Conservation (phyloP, 2,329 filamentous ascomycete genomes). For the Beauveria scarabaeidicola region DNA sequence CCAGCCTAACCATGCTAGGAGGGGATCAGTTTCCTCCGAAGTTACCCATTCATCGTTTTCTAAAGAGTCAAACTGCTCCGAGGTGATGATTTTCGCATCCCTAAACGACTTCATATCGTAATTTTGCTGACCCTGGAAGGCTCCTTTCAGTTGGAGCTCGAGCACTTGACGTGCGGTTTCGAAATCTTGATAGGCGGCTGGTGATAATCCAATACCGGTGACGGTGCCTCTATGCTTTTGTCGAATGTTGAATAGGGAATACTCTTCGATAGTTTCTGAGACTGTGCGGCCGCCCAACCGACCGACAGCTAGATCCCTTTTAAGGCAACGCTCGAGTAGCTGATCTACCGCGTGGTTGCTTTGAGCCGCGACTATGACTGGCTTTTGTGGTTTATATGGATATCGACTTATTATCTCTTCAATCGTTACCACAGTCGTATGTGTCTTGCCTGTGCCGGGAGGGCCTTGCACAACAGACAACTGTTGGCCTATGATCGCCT, state of each 20-base stretch:
- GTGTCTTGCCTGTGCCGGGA: constrained; percentile 68
- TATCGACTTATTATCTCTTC: constrained; percentile 23
- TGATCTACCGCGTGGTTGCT: constrained; percentile 91
- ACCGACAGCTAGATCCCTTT: constrained; percentile 29
- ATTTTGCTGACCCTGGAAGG: neutral
- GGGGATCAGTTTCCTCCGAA: neutral
- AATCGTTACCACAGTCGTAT: constrained; percentile 66
- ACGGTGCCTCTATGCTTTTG: constrained; percentile 11
- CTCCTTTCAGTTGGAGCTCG: neutral
- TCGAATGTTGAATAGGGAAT: constrained; percentile 58
- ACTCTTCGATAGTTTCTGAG: constrained; percentile 54
- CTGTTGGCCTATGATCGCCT: constrained; percentile 60
- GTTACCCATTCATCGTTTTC: constrained; percentile 33
- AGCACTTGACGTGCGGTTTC: neutral
- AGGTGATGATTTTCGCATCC: constrained; percentile 42
- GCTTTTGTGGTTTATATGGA: constrained; percentile 44
- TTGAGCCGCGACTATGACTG: constrained; percentile 73
- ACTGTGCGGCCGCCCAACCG: constrained; percentile 59
- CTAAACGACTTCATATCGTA: neutral
- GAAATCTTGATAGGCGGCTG: neutral
- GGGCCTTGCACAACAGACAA: constrained; percentile 78
- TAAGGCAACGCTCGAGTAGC: constrained; percentile 55
- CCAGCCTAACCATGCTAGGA: constrained; percentile 15
- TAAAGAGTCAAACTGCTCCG: constrained; percentile 56
- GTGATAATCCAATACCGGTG: neutral